Evolutionary conservation across 164 flowering plant species (phyloP), one percentile per base, ranked within the genome.

Genomic region (Sedum album): DNA sequence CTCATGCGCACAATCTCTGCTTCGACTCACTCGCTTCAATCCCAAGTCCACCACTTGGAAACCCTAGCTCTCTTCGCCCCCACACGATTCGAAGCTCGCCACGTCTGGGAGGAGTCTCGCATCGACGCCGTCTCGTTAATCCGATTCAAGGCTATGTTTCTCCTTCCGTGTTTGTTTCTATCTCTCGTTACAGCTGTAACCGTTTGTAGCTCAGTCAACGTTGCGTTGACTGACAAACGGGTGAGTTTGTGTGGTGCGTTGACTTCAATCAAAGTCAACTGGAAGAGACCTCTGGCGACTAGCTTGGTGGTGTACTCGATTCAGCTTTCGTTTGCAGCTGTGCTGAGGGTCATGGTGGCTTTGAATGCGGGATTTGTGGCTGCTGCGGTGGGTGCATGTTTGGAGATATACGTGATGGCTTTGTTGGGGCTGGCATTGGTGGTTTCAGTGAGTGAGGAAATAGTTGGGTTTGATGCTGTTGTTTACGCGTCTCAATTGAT

Each of bases 371-470:
- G 73, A 33, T 38, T 55, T 38, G 10, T 36, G 70, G 69, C 68
- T 60, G 68, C 49, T 68, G 71, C 44, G 6, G 53, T 75, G 53
- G 77, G 76, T 51, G 69, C 55, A 48, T 74, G 49, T 39, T 17
- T 75, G 46, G 80, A 82, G 76, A 71, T 84, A 11, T 76, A 82
- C 62, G 28, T 81, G 71, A 76, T 73, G 81, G 81, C 82, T 35
- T 78, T 84, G 14, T 15, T 75, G 73, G 75, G 86, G 30, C 31
- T 83, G 35, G 87, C 72, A 21, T 44, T 83, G 76, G 88, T 84
- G 70, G 84, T 76, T 11, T 83, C 90, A 67, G 74, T 83, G 14
- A 28, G 70, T 68, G 90, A 86, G 67, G 85, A 77, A 65, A 69
- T 67, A 63, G 66, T 42, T 31, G 86, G 90, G 31, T 72, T 53